Percentiles rank a stretch among this genome's conserved stretches.
phyloP scores from a whole-genome alignment of 345 rosid species.

The Heritiera littoralis region DNA sequence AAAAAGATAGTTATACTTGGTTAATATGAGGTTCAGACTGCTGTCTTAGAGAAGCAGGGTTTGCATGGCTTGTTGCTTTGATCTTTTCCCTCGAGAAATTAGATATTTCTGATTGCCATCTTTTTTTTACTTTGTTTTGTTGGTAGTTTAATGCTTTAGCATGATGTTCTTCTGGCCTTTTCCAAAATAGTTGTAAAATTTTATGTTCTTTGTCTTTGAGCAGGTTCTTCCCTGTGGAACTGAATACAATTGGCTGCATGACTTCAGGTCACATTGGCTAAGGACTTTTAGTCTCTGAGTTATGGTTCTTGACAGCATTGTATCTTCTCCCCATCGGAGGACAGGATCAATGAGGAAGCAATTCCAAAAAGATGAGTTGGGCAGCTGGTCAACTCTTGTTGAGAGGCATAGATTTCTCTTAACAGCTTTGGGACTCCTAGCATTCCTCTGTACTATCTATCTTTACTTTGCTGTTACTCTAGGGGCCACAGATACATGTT shows the following conservation, averaged over 20 bases:
- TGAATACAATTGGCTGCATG: not conserved
- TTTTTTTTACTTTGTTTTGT: not conserved
- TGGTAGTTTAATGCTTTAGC: not conserved
- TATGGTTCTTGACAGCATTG: slow-evolving; percentile 75
- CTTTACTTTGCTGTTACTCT: slow-evolving; percentile 89
- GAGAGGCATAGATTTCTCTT: slow-evolving; percentile 86
- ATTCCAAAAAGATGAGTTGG: slow-evolving; percentile 67
- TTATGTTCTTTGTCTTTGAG: not conserved
- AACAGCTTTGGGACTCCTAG: slow-evolving; percentile 74
- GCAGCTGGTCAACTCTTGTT: slow-evolving; percentile 72
- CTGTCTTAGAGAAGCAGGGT: not conserved
- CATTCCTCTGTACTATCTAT: slow-evolving; percentile 81
- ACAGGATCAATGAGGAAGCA: slow-evolving; percentile 62
- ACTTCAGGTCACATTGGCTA: slow-evolving; percentile 27
- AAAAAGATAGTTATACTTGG: not conserved
- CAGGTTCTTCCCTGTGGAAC: not conserved
- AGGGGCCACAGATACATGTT: slow-evolving; percentile 61
- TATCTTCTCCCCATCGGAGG: slow-evolving; percentile 78
- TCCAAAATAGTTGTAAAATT: not conserved
- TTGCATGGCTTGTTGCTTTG: not conserved
- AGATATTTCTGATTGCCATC: not conserved
- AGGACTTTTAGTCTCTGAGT: not conserved
- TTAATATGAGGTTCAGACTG: not conserved
- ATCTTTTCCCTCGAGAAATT: not conserved
- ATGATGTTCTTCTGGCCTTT: not conserved